Conservation (phyloP, 306 rosid genomes). For the Hylodesmum podocarpum region DNA sequence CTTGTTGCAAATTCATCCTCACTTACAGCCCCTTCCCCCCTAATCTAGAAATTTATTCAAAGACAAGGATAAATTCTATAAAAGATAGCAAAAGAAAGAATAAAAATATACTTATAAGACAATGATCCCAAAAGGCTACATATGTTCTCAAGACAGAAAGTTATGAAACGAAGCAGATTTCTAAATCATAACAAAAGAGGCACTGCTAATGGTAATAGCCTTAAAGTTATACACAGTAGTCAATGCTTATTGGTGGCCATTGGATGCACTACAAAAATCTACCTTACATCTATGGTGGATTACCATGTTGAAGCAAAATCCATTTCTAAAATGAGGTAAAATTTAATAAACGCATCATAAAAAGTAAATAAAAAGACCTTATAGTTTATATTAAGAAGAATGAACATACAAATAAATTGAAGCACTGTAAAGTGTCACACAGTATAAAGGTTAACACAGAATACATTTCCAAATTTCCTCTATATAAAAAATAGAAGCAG, state of each 20-base stretch:
- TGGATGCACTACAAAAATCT: background rate
- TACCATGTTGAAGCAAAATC: background rate
- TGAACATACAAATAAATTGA: no score
- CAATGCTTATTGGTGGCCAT: background rate
- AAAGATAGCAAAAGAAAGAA: background rate
- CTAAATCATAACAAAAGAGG: background rate
- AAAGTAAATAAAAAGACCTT: background rate
- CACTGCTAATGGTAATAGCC: background rate
- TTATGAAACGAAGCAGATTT: background rate
- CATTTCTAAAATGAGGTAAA: background rate
- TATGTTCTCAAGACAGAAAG: background rate
- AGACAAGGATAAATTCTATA: background rate
- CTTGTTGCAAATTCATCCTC: conserved; percentile 75
- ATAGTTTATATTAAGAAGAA: background rate
- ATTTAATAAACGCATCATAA: background rate
- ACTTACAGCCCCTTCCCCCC: conserved; percentile 46
- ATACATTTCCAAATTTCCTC: background rate
- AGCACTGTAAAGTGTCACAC: no score
- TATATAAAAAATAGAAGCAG: background rate
- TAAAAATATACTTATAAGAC: background rate
- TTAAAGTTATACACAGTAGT: background rate
- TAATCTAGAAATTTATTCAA: conserved; percentile 38
- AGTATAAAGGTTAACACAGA: background rate
- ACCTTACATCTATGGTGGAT: background rate
- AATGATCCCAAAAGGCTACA: background rate